Percentiles rank a stretch among this genome's conserved stretches.
phyloP scores from a whole-genome alignment of 2,329 filamentous ascomycete species.

The Monosporascus sp. region DNA sequence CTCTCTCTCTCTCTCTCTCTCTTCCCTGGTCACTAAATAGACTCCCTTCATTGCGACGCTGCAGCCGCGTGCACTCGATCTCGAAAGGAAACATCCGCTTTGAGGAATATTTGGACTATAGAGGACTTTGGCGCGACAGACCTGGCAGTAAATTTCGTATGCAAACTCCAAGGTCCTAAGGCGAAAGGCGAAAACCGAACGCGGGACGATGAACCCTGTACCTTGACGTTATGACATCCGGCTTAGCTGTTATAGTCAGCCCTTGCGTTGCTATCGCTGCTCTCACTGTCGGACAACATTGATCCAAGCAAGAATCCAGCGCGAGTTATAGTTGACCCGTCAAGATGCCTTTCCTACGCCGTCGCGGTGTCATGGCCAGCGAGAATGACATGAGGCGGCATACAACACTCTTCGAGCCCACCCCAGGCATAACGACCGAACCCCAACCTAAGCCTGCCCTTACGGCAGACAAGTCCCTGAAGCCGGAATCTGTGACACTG shows the following conservation, averaged over 20 bases:
- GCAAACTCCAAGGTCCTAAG: too few relatives aligned
- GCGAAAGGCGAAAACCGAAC: too few relatives aligned
- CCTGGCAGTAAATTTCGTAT: too few relatives aligned
- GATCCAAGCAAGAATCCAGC: too few relatives aligned
- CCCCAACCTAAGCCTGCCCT: slow-evolving; percentile 1
- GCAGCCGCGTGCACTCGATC: too few relatives aligned
- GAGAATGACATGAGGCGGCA: slow-evolving; percentile 55
- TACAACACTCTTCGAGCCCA: slow-evolving; percentile 31
- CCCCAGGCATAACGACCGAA: slow-evolving; percentile 3
- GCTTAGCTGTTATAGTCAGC: slow-evolving; percentile 2
- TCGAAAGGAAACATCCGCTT: too few relatives aligned
- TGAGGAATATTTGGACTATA: too few relatives aligned
- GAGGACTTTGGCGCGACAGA: too few relatives aligned
- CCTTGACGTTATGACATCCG: slow-evolving; percentile 24
- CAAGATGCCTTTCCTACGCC: slow-evolving; percentile 55
- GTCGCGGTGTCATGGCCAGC: slow-evolving; percentile 55
- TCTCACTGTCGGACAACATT: neutral
- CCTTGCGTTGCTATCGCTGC: neutral
- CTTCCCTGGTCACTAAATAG: neutral
- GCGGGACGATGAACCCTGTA: neutral
- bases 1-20: neutral
- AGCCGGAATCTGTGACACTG: neutral
- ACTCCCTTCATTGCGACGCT: neutral
- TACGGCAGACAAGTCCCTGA: neutral
- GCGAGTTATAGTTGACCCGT: slow-evolving; percentile 2